phyloP scores from a whole-genome alignment of 352 stramenopile species.

The Globisporangium polare region DNA sequence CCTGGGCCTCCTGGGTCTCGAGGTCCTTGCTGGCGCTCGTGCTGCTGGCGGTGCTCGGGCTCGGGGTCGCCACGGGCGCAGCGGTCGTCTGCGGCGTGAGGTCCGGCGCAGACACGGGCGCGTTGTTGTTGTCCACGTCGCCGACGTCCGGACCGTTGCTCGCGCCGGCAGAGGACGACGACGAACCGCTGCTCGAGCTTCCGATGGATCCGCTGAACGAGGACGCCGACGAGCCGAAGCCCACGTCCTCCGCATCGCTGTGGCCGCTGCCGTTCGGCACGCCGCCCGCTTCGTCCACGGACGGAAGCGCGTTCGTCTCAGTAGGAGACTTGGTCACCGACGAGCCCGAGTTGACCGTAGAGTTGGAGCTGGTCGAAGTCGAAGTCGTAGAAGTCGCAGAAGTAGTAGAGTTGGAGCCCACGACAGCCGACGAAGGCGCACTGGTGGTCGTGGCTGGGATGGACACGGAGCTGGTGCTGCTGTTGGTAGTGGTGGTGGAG shows the following conservation, averaged over 20 bases:
- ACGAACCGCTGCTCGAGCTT: constrained; percentile 10
- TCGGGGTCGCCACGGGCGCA: constrained; percentile 11
- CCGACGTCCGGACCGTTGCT: constrained; percentile 31
- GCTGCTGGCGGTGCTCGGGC: neutral
- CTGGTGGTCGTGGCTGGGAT: neutral
- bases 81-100: constrained; percentile 12
- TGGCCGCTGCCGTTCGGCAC: neutral
- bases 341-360: neutral
- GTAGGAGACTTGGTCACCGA: constrained; percentile 6
- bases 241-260: neutral
- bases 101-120: constrained; percentile 12
- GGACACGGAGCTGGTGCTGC: neutral
- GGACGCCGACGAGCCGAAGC: constrained; percentile 1
- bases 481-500: neutral
- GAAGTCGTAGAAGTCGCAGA: no score
- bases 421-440: neutral
- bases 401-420: neutral
- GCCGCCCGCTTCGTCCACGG: neutral
- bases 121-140: constrained; percentile 22
- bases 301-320: neutral
- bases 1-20: constrained; percentile 40
- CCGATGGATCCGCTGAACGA: constrained; percentile 14
- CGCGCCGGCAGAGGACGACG: neutral
- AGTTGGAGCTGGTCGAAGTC: neutral
- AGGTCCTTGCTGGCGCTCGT: constrained; percentile 17